Evolutionary conservation across 495 filamentous ascomycete species (phyloP), one percentile per base, ranked within the genome.

Genomic region (Patellaria atrata): DNA sequence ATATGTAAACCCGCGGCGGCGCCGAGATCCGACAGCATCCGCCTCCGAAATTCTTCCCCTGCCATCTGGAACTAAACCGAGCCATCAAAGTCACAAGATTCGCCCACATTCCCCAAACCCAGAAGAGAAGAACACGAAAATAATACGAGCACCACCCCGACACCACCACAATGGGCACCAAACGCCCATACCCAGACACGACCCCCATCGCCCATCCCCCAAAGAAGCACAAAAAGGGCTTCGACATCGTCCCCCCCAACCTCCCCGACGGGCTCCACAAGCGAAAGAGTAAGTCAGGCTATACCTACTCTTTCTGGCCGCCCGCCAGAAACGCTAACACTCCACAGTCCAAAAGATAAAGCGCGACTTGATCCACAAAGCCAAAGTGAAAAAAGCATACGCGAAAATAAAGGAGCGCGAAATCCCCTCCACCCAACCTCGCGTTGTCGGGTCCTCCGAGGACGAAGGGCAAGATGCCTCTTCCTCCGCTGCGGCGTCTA

Each of bases 311-410:
- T n/a, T n/a, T n/a, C n/a, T n/a, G n/a, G n/a, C n/a, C n/a, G n/a
- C n/a, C n/a, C n/a, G n/a, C n/a, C n/a, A 56, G 34, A 45, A 34
- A 27, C 27, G 3, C 12, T 4, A 12, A 30, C 17, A 22, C 1
- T 19, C 27, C 9, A n/a, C 45, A 94, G 87, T 79, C 30, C 73
- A 83, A 61, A 94, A 91, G 58, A 89, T 94, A 49, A 96, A 96
- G 55, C 65, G 75, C 36, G 71, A 81, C 43, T 63, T 97, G 30
- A 94, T 97, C 54, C 71, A 82, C 53, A 91, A 86, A 57, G 86
- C 87, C 46, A 93, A 94, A 57, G 67, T 93, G 30, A 93, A 85
- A 57, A 94, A 92, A 57, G 67, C 80, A 27, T 94, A 93, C 54
- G 79, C 75, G 46, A 97, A 94, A 57, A 60, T 93, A 37, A 82